Evolutionary conservation across 1,284 basidiomycete genomes (phyloP).

Genomic region (Sporisorium reilianum): DNA sequence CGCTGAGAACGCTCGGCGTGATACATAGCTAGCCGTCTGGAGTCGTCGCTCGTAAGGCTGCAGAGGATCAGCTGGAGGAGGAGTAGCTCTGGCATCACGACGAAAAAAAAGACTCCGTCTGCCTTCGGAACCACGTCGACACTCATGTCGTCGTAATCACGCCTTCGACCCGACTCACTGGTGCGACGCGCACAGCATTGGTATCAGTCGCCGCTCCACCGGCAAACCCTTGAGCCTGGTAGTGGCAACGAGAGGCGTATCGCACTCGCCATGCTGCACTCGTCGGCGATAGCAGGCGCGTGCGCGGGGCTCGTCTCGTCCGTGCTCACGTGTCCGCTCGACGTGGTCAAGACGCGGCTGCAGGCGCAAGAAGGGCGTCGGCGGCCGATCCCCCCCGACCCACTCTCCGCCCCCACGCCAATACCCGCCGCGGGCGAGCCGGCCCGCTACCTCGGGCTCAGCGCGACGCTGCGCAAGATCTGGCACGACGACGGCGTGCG

Average conservation of each 20-base stretch:
- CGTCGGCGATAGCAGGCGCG: slow-evolving; percentile 71
- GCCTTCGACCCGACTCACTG: neutral
- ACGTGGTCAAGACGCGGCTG: slow-evolving; percentile 95
- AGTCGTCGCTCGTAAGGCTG: too few relatives aligned
- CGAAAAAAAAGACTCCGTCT: neutral
- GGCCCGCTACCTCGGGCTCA: slow-evolving; percentile 24
- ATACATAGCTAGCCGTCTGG: too few relatives aligned
- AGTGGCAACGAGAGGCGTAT: neutral
- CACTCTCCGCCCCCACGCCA: neutral
- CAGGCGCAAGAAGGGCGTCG: slow-evolving; percentile 79
- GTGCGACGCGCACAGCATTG: neutral
- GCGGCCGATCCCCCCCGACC: slow-evolving; percentile 4
- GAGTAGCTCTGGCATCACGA: neutral
- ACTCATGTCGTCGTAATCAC: neutral
- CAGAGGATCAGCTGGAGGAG: neutral
- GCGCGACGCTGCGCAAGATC: slow-evolving; percentile 50
- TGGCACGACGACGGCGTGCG: slow-evolving; percentile 63
- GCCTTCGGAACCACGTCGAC: neutral
- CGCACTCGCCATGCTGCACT: slow-evolving; percentile 13
- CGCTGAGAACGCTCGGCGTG: too few relatives aligned
- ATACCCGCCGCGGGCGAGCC: slow-evolving; percentile 9
- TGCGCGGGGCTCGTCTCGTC: slow-evolving; percentile 86
- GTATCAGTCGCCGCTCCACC: too few relatives aligned
- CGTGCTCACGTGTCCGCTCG: slow-evolving; percentile 94
- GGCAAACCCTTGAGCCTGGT: neutral